Evolutionary conservation across 352 stramenopile species (phyloP), one percentile per base, ranked within the genome.

Genomic region (Phytophthora podocarpi): DNA sequence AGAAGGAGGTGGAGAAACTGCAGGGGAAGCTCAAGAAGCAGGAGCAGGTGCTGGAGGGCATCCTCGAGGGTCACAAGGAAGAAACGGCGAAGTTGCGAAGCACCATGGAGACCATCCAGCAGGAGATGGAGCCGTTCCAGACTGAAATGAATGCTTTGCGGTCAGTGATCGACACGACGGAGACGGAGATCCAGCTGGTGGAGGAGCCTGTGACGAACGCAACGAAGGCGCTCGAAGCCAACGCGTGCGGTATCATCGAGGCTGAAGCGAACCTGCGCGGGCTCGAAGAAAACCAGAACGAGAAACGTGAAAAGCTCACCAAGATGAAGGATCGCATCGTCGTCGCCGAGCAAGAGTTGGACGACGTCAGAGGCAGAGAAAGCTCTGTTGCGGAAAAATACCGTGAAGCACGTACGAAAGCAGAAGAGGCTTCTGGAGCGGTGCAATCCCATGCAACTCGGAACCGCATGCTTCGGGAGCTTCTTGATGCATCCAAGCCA

Each of bases 401-500:
- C 43, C 75, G 82, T 21, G 73, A 82, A 49, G 89, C 64, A 67
- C 89, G 76, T 12, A 80, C 71, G 1, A 93, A 95, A 48, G 88
- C 93, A 0, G 85, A 95, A 41, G 86, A 95, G 45, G 83, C 82
- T 15, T 82, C 80, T 26, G 70, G 76, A 3, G 76, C 82, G 8
- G 74, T 85, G 10, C 80, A 91, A 27, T 90, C 82, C 1, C 84
- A 93, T 51, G 79, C 79, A 12, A 89, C 82, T 9, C 73, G 76
- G 13, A 89, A 85, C 37, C 79, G 80, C 11, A 93, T 95, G 63
- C 70, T 98, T n/a, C 85, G 87, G 30, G 89, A 85, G 15, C 82
- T 99, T 30, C 74, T 99, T 37, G 84, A 98, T 50, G 96, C 96
- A 4, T 89, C 91, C 4, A 86, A 82, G 40, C 89, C 92, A 7